Conservation (phyloP, 208 protist genomes). For the Angomonas deanei region DNA sequence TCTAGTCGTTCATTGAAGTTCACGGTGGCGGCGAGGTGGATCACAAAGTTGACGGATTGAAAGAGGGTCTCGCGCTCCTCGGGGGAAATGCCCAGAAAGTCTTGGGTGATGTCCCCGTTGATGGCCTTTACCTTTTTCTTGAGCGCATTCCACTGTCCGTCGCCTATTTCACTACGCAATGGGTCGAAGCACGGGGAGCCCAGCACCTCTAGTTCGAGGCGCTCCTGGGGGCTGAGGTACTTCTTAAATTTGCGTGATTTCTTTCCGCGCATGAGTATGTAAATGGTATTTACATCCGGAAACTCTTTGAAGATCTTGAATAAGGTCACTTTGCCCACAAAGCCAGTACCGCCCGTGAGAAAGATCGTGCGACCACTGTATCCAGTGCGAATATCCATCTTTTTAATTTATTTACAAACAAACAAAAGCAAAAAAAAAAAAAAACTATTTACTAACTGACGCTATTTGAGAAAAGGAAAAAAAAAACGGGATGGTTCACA, state of each 20-base stretch:
- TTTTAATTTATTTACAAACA: constrained; percentile 1
- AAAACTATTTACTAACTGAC: neutral
- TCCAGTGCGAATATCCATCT: constrained; percentile 40
- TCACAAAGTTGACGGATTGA: constrained; percentile 52
- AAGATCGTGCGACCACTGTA: constrained; percentile 69
- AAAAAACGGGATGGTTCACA: constrained; percentile 15
- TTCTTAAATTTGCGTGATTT: constrained; percentile 59
- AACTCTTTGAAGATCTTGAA: constrained; percentile 79
- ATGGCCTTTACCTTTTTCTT: constrained; percentile 48
- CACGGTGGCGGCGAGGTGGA: constrained; percentile 87
- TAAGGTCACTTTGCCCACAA: constrained; percentile 83
- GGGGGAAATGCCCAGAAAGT: constrained; percentile 60
- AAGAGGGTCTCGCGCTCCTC: constrained; percentile 38
- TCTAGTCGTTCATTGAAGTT: constrained; percentile 81
- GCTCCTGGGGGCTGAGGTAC: constrained; percentile 57
- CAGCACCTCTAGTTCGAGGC: constrained; percentile 72
- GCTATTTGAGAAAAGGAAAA: constrained; percentile 5
- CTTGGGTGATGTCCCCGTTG: constrained; percentile 63
- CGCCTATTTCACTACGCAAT: constrained; percentile 43
- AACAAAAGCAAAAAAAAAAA: neutral
- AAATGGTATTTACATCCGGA: constrained; percentile 62
- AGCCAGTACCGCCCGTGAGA: constrained; percentile 79
- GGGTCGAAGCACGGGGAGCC: constrained; percentile 72
- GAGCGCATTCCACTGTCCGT: constrained; percentile 43
- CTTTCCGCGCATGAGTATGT: constrained; percentile 77